A percentile compares a stretch with the other conserved stretches of the same genome.
Conservation (phyloP, 1,284 basidiomycete genomes). For the Apiotrichum brassicae region DNA sequence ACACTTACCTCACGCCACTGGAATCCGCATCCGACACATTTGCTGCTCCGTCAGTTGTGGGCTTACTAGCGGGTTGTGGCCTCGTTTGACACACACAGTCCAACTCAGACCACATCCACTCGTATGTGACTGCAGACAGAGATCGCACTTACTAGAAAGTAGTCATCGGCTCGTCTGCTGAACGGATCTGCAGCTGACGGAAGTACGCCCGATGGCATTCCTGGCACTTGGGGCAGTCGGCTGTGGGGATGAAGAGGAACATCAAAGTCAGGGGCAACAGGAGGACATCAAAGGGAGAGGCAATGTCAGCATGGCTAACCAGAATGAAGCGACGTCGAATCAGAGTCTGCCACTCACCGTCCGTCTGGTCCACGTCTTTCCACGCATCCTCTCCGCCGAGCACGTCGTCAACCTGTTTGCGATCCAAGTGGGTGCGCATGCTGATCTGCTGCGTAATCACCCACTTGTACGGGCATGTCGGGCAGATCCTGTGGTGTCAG, state of each 20-base stretch:
- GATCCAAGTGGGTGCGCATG: slow-evolving; percentile 69
- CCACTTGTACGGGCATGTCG: slow-evolving; percentile 92
- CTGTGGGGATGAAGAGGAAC: not conserved
- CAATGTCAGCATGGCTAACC: not conserved
- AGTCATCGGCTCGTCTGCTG: slow-evolving; percentile 95
- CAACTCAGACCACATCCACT: too few relatives aligned
- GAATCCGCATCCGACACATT: slow-evolving; percentile 43
- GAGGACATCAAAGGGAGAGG: not conserved
- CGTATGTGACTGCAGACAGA: too few relatives aligned
- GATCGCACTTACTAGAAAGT: slow-evolving; percentile 66
- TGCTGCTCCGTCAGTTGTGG: slow-evolving; percentile 22
- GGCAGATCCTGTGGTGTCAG: slow-evolving; percentile 65
- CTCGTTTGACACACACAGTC: too few relatives aligned
- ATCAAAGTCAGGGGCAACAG: not conserved
- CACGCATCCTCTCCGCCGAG: slow-evolving; percentile 88
- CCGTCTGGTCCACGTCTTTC: slow-evolving; percentile 88
- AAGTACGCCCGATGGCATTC: slow-evolving; percentile 75
- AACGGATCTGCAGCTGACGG: slow-evolving; percentile 92
- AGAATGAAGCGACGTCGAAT: not conserved
- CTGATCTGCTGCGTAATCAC: slow-evolving; percentile 73
- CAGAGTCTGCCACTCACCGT: slow-evolving; percentile 52
- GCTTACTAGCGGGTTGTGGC: too few relatives aligned
- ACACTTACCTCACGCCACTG: slow-evolving; percentile 47
- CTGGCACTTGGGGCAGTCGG: slow-evolving; percentile 80
- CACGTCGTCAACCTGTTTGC: slow-evolving; percentile 88